Base-by-base conservation (phyloP, 1,284 basidiomycete species). In the Anthracocystis panici-leucophaei region DNA sequence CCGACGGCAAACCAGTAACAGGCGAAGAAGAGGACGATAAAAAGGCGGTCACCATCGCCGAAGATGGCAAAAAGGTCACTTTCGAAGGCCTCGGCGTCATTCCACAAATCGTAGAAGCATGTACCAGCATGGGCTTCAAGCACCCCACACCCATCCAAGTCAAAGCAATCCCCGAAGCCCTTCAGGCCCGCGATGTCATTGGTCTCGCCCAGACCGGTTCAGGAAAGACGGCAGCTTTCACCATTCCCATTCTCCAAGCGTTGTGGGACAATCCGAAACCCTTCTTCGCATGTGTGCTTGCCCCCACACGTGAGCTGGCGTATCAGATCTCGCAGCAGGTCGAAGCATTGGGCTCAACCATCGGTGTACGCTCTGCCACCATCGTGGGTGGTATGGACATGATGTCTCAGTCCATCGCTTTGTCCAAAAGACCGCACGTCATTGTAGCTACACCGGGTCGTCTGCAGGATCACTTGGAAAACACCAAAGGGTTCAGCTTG, bases 241-340 rank as follows among this genome's bases (percentile, higher is more conserved):
- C 93, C 20, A 88, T 99, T 6, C 97, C 97, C 6, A 96, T 99
- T 68, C 88, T 99, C 40, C 96, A 99, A 87, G 94, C 93, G 74
- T 87, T 99, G 82, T 99, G 95, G 95, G 93, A 98, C 67, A 92
- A 97, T 57, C 97, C 97, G 25, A 92, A 92, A 82, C 93, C 94
- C 23, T 90, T 97, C 57, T 99, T 95, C 84, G 94, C 95, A 7
- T 93, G 94, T 81, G 91, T 99, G 11, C 89, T 99, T 29, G 95
- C 96, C 5, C 97, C 97, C 3, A 99, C 96, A 29, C 88, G 95
- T 84, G 97, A 99, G 87, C 88, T 99, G 67, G 97, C 97, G n/a
- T 97, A 93, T 85, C 97, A 99, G 87, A 99, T 99, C 82, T 91
- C 94, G 38, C 93, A 98, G 82, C 95, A 97, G 84, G 94, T 99